Conservation (phyloP, 129 eudicot species). For the Helianthus tuberosus region DNA sequence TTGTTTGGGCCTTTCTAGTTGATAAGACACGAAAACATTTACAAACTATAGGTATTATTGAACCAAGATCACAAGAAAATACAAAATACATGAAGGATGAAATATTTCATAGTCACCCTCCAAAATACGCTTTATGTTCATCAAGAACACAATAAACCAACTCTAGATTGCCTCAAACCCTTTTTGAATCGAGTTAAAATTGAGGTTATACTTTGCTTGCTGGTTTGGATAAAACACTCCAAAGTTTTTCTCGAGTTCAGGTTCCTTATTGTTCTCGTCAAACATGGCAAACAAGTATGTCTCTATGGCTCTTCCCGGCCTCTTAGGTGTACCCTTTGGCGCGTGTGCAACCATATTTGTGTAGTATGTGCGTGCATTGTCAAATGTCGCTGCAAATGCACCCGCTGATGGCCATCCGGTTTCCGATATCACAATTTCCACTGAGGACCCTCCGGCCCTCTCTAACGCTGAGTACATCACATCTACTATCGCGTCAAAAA, state of each 20-base stretch:
- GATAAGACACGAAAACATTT: neutral
- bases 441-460: slow-evolving; percentile 26
- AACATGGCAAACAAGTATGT: slow-evolving; percentile 46
- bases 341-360: slow-evolving; percentile 41
- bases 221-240: slow-evolving; percentile 41
- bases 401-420: slow-evolving; percentile 48
- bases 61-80: neutral
- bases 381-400: slow-evolving; percentile 41
- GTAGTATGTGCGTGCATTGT: slow-evolving; percentile 32
- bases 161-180: slow-evolving; percentile 21
- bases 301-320: slow-evolving; percentile 41
- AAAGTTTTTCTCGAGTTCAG: slow-evolving; percentile 40
- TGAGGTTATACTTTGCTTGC: slow-evolving; percentile 40
- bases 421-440: slow-evolving; percentile 42
- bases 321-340: slow-evolving; percentile 38
- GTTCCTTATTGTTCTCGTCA: slow-evolving; percentile 49
- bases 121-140: neutral
- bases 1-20: too few relatives aligned
- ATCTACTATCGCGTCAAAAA: slow-evolving; percentile 44
- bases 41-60: neutral
- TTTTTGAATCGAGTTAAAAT: slow-evolving; percentile 30
- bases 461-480: slow-evolving; percentile 36
- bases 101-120: neutral
- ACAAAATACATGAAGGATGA: neutral
- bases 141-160: neutral